These are phyloP conservation scores for Asterochloris erici DNA, from an alignment of 139 green algal genomes.

Conservation along the genomic window DNA sequence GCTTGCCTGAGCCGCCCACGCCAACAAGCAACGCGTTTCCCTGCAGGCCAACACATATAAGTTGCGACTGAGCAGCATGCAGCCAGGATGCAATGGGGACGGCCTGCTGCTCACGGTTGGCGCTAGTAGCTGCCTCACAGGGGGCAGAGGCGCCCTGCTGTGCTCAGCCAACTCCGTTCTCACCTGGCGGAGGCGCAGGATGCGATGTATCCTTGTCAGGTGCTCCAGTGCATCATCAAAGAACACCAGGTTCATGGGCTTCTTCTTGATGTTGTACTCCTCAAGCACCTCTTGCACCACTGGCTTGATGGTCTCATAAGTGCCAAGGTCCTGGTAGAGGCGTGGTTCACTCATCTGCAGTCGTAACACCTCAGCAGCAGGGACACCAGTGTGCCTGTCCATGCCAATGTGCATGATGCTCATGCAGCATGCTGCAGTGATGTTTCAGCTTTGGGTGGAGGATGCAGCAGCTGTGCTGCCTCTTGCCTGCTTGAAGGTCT, in stretches of 20 bases:
- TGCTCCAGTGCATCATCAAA: slow-evolving; percentile 87
- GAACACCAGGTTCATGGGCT: slow-evolving; percentile 77
- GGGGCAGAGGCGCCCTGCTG: too few species aligned
- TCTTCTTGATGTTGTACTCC: slow-evolving; percentile 67
- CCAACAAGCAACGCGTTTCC: slow-evolving; percentile 65
- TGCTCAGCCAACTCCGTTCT: neutral
- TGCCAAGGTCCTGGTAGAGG: slow-evolving; percentile 74
- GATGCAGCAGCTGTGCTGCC: too few species aligned
- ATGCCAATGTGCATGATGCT: too few species aligned
- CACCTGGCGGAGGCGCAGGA: slow-evolving; percentile 50
- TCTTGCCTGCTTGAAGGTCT: neutral
- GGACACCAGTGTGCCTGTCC: too few species aligned
- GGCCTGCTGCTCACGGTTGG: neutral
- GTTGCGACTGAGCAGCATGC: neutral
- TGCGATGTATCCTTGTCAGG: slow-evolving; percentile 72
- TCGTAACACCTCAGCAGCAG: too few species aligned
- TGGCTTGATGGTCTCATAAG: slow-evolving; percentile 61
- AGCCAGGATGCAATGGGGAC: neutral
- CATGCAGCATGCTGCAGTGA: too few species aligned
- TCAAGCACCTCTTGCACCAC: slow-evolving; percentile 68
- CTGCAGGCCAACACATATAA: slow-evolving; percentile 15
- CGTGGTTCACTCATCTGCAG: neutral
- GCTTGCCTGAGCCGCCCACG: slow-evolving; percentile 57
- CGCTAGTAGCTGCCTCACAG: too few species aligned
- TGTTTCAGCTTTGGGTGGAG: too few species aligned